Evolutionary conservation across 2,329 filamentous ascomycete genomes (phyloP).

Genomic region (Akanthomyces muscarius): DNA sequence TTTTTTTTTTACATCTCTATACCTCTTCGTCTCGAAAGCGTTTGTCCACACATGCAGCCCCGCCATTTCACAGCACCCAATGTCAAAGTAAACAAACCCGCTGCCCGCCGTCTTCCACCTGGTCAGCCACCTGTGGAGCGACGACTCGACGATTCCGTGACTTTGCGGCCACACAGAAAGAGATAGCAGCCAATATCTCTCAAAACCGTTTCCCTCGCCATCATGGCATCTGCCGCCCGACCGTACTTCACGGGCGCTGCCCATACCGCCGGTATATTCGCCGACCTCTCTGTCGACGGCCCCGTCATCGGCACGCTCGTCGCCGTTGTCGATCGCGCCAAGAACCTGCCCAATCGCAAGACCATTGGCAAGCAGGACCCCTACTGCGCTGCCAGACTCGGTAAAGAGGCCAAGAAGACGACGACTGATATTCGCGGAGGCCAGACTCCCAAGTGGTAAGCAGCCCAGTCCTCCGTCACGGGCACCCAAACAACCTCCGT

Average conservation of each 20-base stretch:
- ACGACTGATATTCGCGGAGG: conserved; percentile 89
- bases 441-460: conserved; percentile 90
- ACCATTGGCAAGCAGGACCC: conserved; percentile 98
- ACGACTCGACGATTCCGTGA: background rate
- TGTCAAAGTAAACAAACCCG: conserved; percentile 17
- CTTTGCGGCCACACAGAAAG: background rate
- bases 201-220: conserved; percentile 16
- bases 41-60: conserved; percentile 2
- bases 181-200: background rate
- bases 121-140: background rate
- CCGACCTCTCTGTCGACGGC: conserved; percentile 89
- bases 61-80: conserved; percentile 6
- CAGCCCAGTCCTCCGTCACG: background rate
- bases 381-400: conserved; percentile 88
- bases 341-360: conserved; percentile 94
- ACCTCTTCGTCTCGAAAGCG: background rate
- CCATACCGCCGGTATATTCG: conserved; percentile 90
- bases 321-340: conserved; percentile 86
- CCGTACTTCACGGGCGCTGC: conserved; percentile 25
- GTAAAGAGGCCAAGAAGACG: conserved; percentile 97
- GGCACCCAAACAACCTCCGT: background rate
- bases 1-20: background rate
- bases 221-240: conserved; percentile 45
- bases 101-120: background rate
- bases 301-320: conserved; percentile 92